Base-by-base conservation (phyloP, 2,329 filamentous ascomycete genomes). In the Beauveria sp. region DNA sequence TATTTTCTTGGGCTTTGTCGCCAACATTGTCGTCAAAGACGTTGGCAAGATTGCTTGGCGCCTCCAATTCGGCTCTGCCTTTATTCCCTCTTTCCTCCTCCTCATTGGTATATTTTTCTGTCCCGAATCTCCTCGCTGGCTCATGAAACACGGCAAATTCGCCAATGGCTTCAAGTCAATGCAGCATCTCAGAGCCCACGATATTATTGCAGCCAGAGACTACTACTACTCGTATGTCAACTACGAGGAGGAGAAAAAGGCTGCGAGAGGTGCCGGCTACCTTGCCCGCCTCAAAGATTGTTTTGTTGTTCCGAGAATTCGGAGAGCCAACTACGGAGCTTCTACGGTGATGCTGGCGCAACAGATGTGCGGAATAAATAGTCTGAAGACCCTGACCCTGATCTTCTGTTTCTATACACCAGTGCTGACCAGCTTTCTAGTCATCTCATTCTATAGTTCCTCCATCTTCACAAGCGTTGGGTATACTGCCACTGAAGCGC, bases 341-440 rank as follows among this genome's bases (percentile, higher is more conserved):
- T 88, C 86, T 62, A 86, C 85, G 1, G 89, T 93, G 65, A 94
- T 94, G 90, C 82, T 88, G 68, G 85, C 84, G 0, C 86, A 89
- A 71, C 85, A 88, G 71, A 84, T 87, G 79, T 86, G 83, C 67
- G 66, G 67, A 3, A 67, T 68, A 48, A 68, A 68, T 62, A 68
- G 65, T 67, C 14, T 37, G 34, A 37, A 8, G 34, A 37, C 34
- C 12, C 34, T 16, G 4, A 6, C 34, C 34, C 34, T 2, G 5
- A 22, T 41, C 82, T 81, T 24, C 16, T n/a, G 1, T 81, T 80
- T 3, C 75, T 81, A 63, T 53, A 55, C 16, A 56, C 30, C 20
- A 37, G 34, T 58, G 18, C 47, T 62, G 9, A 53, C 50, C 8
- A 18, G 18, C 51, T n/a, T 6, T 37, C 40, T 22, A 69, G 64